These are phyloP conservation scores for Pleomassaria siparia DNA, from an alignment of 2,329 filamentous ascomycete species.

Conservation along the genomic window DNA sequence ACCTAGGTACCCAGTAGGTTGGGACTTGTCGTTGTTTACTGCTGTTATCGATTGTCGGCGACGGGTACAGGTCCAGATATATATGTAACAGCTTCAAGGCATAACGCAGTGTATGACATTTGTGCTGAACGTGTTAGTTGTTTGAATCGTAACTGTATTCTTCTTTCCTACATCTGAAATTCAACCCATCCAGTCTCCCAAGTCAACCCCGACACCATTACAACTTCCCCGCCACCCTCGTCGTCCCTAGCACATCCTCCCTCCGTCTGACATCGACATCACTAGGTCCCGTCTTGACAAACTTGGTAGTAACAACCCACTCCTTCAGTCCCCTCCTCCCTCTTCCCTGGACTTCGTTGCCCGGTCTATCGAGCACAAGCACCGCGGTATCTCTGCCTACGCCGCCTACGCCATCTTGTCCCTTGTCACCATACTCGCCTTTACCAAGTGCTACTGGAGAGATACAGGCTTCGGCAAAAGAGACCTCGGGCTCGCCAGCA, in stretches of 20 bases:
- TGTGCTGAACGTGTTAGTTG: no score
- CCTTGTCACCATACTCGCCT: constrained; percentile 37
- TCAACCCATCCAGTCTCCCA: no score
- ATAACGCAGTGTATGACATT: no score
- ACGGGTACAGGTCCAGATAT: no score
- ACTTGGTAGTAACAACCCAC: constrained; percentile 59
- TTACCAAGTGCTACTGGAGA: constrained; percentile 43
- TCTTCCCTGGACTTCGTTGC: constrained; percentile 55
- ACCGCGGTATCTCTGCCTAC: constrained; percentile 54
- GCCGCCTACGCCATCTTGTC: constrained; percentile 33
- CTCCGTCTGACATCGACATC: constrained; percentile 54
- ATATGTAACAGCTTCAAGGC: no score
- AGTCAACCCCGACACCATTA: no score
- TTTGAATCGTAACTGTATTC: no score
- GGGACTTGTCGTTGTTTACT: no score
- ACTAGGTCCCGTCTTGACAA: constrained; percentile 58
- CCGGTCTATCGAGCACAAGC: constrained; percentile 56
- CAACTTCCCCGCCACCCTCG: not conserved
- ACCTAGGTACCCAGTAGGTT: no score
- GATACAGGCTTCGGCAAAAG: constrained; percentile 49
- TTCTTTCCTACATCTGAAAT: no score
- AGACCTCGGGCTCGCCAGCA: constrained; percentile 33
- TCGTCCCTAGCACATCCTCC: constrained; percentile 51
- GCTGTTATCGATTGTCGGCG: no score
- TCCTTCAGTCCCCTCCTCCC: constrained; percentile 55